Evolutionary conservation across 73 alveolate species (phyloP).

Genomic region (Paramecium biaurelia): DNA sequence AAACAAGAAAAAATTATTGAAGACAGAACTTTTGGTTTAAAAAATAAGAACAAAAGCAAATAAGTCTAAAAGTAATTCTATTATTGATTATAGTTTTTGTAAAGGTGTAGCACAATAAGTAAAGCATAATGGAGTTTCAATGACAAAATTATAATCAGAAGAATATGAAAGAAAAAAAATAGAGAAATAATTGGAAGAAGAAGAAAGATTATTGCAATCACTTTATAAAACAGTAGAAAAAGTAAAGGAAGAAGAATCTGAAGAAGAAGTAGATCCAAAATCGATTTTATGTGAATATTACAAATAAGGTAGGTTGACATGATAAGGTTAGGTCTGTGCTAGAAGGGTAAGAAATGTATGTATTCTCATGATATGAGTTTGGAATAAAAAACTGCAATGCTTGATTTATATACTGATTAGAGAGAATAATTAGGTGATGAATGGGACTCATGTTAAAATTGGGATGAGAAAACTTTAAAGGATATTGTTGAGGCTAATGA

Average conservation of each 20-base stretch:
- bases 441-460: constrained; percentile 52
- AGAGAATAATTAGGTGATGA: constrained; percentile 63
- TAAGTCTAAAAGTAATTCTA: constrained; percentile 85
- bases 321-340: constrained; percentile 72
- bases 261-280: constrained; percentile 88
- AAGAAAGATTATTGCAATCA: constrained; percentile 83
- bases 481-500: constrained; percentile 41
- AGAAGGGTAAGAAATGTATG: constrained; percentile 93
- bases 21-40: constrained; percentile 98
- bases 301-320: constrained; percentile 74
- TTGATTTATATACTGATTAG: constrained; percentile 93
- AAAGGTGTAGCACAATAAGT: constrained; percentile 50
- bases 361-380: constrained; percentile 88
- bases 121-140: not conserved
- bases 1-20: constrained; percentile 94
- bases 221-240: constrained; percentile 83
- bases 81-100: constrained; percentile 66
- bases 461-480: constrained; percentile 42
- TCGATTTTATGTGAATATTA: constrained; percentile 86
- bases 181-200: constrained; percentile 80
- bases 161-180: constrained; percentile 83
- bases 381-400: constrained; percentile 84
- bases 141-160: constrained; percentile 60
- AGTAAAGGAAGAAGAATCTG: constrained; percentile 74
- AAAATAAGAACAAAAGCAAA: constrained; percentile 95